phyloP scores from a whole-genome alignment of 2,329 filamentous ascomycete genomes.

The Xylaria sp. region DNA sequence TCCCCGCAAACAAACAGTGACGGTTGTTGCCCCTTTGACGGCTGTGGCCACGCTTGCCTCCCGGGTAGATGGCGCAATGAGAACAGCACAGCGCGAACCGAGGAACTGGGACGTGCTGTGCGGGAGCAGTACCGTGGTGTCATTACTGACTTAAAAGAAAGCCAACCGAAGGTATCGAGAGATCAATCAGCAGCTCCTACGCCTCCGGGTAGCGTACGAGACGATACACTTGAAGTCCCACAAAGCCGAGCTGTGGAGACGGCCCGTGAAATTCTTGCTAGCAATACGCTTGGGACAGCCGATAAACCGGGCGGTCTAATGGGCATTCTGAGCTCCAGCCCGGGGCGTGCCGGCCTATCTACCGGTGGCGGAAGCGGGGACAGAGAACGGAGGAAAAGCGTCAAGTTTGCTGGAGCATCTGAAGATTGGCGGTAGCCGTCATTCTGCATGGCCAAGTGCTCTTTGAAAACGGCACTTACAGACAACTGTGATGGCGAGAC shows the following conservation, averaged over 20 bases:
- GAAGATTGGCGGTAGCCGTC: conserved; percentile 32
- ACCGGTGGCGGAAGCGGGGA: conserved; percentile 33
- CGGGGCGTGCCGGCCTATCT: conserved; percentile 31
- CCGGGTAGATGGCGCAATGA: conserved; percentile 52
- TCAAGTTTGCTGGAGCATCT: conserved; percentile 51
- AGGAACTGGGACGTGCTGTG: conserved; percentile 48
- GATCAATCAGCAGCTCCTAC: conserved; percentile 17
- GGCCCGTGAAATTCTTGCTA: conserved; percentile 47
- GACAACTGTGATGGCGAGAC: background rate
- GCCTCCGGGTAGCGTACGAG: conserved; percentile 34
- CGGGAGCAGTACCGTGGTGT: conserved; percentile 37
- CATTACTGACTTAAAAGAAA: conserved; percentile 16
- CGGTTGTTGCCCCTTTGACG: conserved; percentile 60
- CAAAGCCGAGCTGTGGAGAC: conserved; percentile 58
- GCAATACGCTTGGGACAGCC: conserved; percentile 11
- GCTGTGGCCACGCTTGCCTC: conserved; percentile 59
- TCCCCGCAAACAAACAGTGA: conserved; percentile 41
- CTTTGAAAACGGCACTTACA: background rate
- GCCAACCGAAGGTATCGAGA: conserved; percentile 15
- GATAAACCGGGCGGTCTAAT: conserved; percentile 35
- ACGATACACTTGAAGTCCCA: conserved; percentile 50
- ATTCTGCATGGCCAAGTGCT: background rate
- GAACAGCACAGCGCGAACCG: conserved; percentile 39
- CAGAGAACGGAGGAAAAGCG: conserved; percentile 56
- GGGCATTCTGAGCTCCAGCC: conserved; percentile 50